Percentiles rank a stretch among this genome's conserved stretches.
Evolutionary conservation across 176 grass and related monocot genomes (phyloP).

Genomic region (Oryza nivara): DNA sequence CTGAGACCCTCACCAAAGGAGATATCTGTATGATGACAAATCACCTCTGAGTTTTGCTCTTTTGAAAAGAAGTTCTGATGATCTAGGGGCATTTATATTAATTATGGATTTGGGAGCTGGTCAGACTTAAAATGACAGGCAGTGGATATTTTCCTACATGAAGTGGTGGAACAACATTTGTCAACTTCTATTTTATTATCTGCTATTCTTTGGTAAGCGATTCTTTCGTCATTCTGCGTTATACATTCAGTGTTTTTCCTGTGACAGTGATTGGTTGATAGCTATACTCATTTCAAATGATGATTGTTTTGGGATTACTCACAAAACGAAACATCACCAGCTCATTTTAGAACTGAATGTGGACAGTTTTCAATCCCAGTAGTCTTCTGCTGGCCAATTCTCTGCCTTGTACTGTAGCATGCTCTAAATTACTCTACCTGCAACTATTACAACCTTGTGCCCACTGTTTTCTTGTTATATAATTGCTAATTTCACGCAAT

Average conservation of each 20-base stretch:
- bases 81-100: neutral
- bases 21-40: neutral
- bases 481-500: neutral
- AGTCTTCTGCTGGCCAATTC: slow-evolving; percentile 11
- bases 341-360: slow-evolving; percentile 24
- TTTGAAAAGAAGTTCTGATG: neutral
- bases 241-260: slow-evolving; percentile 4
- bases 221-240: slow-evolving; percentile 25
- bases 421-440: neutral
- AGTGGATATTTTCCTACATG: neutral
- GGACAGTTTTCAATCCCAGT: neutral
- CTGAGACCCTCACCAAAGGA: neutral
- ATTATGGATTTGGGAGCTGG: neutral
- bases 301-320: neutral
- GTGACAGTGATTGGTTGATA: slow-evolving; percentile 14
- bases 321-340: neutral
- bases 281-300: neutral
- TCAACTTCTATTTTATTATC: slow-evolving; percentile 17
- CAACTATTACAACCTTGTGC: neutral
- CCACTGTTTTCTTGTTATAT: neutral
- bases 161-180: slow-evolving; percentile 4
- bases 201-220: slow-evolving; percentile 1
- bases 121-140: slow-evolving; percentile 10
- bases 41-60: neutral
- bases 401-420: neutral